Percentiles rank a stretch among this genome's conserved stretches.
Evolutionary conservation across 257 asterid species (phyloP).

Genomic region (Solanum chmielewskii): DNA sequence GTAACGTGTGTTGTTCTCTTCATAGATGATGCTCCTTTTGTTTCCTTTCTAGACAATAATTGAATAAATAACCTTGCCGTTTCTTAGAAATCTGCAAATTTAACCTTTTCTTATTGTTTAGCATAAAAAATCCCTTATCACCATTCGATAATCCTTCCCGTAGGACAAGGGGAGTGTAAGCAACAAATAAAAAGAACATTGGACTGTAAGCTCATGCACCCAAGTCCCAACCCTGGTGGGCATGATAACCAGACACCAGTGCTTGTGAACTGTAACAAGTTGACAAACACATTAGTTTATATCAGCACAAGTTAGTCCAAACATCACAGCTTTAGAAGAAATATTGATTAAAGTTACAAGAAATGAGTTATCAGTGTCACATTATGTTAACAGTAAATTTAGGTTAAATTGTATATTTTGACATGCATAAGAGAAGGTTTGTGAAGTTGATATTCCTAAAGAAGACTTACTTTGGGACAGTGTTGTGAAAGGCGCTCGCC

Average conservation of each 20-base stretch:
- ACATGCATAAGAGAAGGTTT: background rate
- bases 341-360: background rate
- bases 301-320: background rate
- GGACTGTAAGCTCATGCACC: background rate
- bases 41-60: background rate
- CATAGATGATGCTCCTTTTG: background rate
- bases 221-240: background rate
- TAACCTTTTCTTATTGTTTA: background rate
- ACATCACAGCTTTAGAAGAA: background rate
- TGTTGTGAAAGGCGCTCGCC: too few relatives aligned
- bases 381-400: background rate
- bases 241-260: background rate
- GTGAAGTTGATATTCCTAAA: background rate
- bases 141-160: background rate
- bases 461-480: background rate
- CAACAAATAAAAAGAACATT: background rate
- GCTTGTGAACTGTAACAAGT: background rate
- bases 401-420: background rate
- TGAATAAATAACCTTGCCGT: background rate
- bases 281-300: background rate
- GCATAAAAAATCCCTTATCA: background rate
- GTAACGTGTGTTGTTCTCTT: constrained; percentile 21
- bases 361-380: background rate
- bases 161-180: background rate
- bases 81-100: background rate